phyloP scores from a whole-genome alignment of 257 asterid genomes.

The Cordia subcordata region DNA sequence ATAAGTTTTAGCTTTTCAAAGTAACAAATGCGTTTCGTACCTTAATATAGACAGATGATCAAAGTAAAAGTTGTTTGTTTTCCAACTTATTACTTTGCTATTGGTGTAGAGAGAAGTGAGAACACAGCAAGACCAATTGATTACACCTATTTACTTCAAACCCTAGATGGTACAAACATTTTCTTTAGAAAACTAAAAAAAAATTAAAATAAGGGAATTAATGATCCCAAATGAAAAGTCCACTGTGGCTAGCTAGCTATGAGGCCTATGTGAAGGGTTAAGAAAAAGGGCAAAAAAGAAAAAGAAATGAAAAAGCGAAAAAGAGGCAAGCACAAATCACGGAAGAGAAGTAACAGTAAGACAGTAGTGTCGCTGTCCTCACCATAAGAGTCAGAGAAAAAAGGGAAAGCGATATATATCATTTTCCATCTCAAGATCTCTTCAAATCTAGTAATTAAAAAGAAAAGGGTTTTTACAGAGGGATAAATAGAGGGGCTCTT shows the following conservation, averaged over 20 bases:
- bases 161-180: not conserved
- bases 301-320: not conserved
- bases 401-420: constrained; percentile 6
- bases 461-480: not conserved
- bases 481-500: not conserved
- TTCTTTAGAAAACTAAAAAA: not conserved
- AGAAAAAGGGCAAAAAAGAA: not conserved
- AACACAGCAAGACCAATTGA: not conserved
- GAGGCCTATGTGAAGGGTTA: not conserved
- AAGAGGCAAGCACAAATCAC: constrained; percentile 10
- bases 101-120: not conserved
- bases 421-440: constrained; percentile 24
- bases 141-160: not conserved
- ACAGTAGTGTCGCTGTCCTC: constrained; percentile 23
- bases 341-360: constrained; percentile 12
- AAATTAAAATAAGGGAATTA: too few relatives aligned
- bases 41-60: not conserved
- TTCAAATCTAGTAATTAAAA: constrained; percentile 30
- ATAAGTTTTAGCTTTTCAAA: not conserved
- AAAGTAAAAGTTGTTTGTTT: too few relatives aligned
- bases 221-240: not conserved
- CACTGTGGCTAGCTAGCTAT: not conserved
- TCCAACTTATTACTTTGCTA: not conserved
- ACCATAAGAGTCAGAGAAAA: constrained; percentile 20
- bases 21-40: not conserved